Evolutionary conservation across 208 protist genomes (phyloP).

Genomic region (Leishmania aethiopica): DNA sequence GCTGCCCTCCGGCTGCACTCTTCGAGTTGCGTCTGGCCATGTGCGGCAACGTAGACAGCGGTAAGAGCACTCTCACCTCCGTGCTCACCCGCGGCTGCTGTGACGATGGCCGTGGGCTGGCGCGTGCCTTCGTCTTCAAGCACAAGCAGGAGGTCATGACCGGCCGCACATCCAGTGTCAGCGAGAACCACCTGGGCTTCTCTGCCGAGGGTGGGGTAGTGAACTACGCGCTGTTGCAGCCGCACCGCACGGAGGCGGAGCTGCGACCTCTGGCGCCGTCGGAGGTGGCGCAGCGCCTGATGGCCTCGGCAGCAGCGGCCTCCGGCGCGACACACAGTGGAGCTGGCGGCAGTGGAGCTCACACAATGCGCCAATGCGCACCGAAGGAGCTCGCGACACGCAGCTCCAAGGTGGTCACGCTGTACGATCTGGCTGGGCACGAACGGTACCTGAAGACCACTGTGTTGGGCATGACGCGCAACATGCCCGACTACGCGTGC

Average conservation of each 20-base stretch:
- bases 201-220: constrained; percentile 91
- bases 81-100: constrained; percentile 90
- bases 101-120: constrained; percentile 89
- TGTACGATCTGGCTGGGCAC: constrained; percentile 98
- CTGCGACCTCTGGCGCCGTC: constrained; percentile 18
- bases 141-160: constrained; percentile 96
- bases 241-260: constrained; percentile 14
- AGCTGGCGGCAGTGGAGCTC: background rate
- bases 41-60: constrained; percentile 94
- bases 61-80: constrained; percentile 92
- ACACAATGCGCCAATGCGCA: constrained; percentile 43
- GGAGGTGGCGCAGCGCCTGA: constrained; percentile 15
- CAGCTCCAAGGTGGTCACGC: constrained; percentile 94
- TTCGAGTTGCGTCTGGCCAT: constrained; percentile 91
- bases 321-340: background rate
- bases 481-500: constrained; percentile 95
- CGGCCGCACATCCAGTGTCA: constrained; percentile 95
- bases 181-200: constrained; percentile 97
- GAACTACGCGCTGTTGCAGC: constrained; percentile 70
- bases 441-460: constrained; percentile 98
- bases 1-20: constrained; percentile 41
- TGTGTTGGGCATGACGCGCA: constrained; percentile 97
- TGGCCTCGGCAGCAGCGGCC: background rate
- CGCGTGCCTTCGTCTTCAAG: constrained; percentile 91
- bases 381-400: constrained; percentile 76